Percentiles rank a stretch among this genome's conserved stretches.
Evolutionary conservation across 2,329 filamentous ascomycete genomes (phyloP).

Genomic region (Arthrobotrys musiformis): DNA sequence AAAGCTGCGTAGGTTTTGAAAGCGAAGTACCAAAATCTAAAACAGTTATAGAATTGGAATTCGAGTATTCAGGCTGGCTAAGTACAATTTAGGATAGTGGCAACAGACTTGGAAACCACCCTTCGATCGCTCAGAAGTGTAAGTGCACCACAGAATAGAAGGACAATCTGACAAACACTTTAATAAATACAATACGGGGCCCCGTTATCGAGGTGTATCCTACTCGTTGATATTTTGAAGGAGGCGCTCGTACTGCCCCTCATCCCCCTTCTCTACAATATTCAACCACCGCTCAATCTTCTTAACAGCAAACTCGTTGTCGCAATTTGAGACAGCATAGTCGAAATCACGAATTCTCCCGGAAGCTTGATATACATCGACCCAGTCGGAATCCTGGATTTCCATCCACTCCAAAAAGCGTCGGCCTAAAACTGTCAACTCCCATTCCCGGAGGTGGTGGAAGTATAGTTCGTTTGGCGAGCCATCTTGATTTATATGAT

Average conservation of each 20-base stretch:
- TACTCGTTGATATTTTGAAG: not conserved
- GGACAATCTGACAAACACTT: no score
- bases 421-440: conserved; percentile 62
- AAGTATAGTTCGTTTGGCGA: conserved; percentile 61
- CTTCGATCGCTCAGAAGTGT: no score
- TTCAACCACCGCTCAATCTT: not conserved
- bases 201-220: no score
- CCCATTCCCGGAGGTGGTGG: conserved; percentile 64
- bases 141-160: no score
- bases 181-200: no score
- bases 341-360: conserved; percentile 62
- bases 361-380: conserved; percentile 57
- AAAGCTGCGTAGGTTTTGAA: no score
- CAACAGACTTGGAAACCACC: no score
- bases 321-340: conserved; percentile 58
- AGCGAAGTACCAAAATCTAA: no score
- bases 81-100: no score
- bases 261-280: not conserved
- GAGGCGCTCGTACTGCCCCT: no score
- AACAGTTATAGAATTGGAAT: no score
- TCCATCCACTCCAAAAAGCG: conserved; percentile 61
- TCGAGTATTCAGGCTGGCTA: no score
- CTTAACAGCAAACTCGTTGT: not conserved
- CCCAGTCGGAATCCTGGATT: conserved; percentile 61
- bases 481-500: not conserved